These are phyloP conservation scores for Papiliotrema terrestris DNA, from an alignment of 1,284 basidiomycete species.

Conservation along the genomic window DNA sequence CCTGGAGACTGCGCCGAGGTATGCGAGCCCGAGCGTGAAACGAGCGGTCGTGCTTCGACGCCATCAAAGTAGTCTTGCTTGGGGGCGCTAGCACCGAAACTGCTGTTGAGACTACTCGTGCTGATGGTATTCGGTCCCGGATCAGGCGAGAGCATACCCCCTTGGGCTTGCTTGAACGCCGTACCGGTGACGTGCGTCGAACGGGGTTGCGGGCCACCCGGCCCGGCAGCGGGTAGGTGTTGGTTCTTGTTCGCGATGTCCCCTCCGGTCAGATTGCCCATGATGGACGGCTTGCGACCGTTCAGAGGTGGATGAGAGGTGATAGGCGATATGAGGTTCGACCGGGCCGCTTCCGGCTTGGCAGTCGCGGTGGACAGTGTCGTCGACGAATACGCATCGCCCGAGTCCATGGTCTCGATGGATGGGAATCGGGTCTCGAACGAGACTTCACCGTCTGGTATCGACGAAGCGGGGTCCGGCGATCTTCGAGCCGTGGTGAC, in stretches of 20 bases:
- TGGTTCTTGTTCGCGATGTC: constrained; percentile 13
- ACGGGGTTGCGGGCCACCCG: constrained; percentile 27
- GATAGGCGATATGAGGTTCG: constrained; percentile 19
- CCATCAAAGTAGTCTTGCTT: constrained; percentile 2
- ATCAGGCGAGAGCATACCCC: constrained; percentile 8
- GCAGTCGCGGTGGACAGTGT: constrained; percentile 2
- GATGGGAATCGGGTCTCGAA: constrained; percentile 48
- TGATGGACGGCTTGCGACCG: constrained; percentile 20
- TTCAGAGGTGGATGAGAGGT: constrained; percentile 13
- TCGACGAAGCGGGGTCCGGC: constrained; percentile 10
- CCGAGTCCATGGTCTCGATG: constrained; percentile 32
- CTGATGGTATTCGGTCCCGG: not conserved
- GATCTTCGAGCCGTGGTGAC: not conserved
- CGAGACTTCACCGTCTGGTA: constrained; percentile 25
- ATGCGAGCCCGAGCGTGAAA: constrained; percentile 1
- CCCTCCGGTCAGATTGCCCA: constrained; percentile 42
- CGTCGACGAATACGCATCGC: constrained; percentile 14
- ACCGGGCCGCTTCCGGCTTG: not conserved
- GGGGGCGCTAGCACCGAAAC: not conserved
- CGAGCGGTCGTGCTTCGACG: not conserved
- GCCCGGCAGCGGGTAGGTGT: constrained; percentile 3
- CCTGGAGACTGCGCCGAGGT: not conserved
- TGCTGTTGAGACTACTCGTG: not conserved
- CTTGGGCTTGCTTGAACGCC: constrained; percentile 34
- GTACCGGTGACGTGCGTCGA: constrained; percentile 50